Percentiles rank a stretch among this genome's conserved stretches.
Evolutionary conservation across 495 filamentous ascomycete genomes (phyloP).

Genomic region (Neurospora cerealis): DNA sequence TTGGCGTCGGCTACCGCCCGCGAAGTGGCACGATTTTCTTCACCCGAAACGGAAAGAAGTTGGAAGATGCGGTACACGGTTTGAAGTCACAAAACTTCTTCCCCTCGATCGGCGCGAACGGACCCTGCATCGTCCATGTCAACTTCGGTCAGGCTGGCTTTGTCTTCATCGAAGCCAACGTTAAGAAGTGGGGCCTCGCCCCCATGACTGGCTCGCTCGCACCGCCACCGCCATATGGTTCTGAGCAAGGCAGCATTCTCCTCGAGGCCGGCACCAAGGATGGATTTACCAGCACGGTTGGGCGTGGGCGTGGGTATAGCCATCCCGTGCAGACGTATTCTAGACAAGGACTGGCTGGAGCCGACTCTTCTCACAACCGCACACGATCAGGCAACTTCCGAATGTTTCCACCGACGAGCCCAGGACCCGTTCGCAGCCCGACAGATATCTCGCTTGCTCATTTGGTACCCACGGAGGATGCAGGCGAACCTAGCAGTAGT

Average conservation of each 20-base stretch:
- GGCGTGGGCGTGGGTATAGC: slow-evolving; percentile 39
- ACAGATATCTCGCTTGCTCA: slow-evolving; percentile 91
- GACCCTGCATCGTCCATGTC: slow-evolving; percentile 84
- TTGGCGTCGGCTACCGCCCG: slow-evolving; percentile 91
- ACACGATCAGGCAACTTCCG: slow-evolving; percentile 52
- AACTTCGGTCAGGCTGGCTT: slow-evolving; percentile 98
- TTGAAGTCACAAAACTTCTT: slow-evolving; percentile 94
- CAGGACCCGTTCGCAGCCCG: slow-evolving; percentile 82
- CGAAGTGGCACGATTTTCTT: slow-evolving; percentile 94
- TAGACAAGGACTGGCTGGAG: slow-evolving; percentile 14
- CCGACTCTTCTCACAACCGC: slow-evolving; percentile 39
- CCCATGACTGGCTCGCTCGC: slow-evolving; percentile 93
- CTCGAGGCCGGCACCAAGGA: slow-evolving; percentile 67
- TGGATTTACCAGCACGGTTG: slow-evolving; percentile 51
- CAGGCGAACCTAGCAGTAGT: slow-evolving; percentile 61
- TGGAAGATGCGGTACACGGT: slow-evolving; percentile 91
- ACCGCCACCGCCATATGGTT: slow-evolving; percentile 92
- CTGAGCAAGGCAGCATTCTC: slow-evolving; percentile 89
- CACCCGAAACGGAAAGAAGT: slow-evolving; percentile 92
- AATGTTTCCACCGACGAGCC: slow-evolving; percentile 65
- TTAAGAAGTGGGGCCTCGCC: slow-evolving; percentile 98
- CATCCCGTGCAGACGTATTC: slow-evolving; percentile 35
- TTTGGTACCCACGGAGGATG: slow-evolving; percentile 60
- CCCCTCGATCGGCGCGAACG: slow-evolving; percentile 88
- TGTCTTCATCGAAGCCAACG: slow-evolving; percentile 97